phyloP scores from a whole-genome alignment of 306 rosid species.

The Lotus japonicus region DNA sequence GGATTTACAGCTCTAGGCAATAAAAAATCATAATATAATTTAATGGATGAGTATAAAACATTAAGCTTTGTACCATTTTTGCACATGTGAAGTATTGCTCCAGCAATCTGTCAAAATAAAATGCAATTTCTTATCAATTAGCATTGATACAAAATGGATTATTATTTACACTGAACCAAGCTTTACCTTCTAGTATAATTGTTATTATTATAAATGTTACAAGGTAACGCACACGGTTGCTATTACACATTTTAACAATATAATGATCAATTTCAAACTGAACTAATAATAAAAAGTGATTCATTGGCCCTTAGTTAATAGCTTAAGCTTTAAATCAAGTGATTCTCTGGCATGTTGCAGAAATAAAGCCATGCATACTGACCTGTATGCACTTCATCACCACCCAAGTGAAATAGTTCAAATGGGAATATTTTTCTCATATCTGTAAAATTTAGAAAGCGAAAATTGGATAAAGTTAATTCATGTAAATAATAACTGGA shows the following conservation, averaged over 20 bases:
- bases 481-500: background rate
- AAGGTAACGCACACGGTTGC: background rate
- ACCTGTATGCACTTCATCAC: conserved; percentile 97
- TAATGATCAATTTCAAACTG: background rate
- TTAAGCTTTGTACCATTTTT: conserved; percentile 50
- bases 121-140: conserved; percentile 13
- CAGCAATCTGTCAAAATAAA: conserved; percentile 85
- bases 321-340: conserved; percentile 10
- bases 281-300: background rate
- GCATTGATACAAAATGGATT: background rate
- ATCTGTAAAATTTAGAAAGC: conserved; percentile 46
- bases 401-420: conserved; percentile 97
- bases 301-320: background rate
- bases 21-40: background rate
- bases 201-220: background rate
- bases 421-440: conserved; percentile 92
- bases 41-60: conserved; percentile 6
- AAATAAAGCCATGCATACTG: conserved; percentile 39
- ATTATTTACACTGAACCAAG: background rate
- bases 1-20: background rate
- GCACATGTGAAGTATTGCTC: conserved; percentile 54
- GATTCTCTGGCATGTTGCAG: background rate
- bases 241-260: background rate
- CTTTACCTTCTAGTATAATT: background rate
- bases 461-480: background rate